phyloP scores from a whole-genome alignment of 176 grass and related monocot species.

The Canna indica region DNA sequence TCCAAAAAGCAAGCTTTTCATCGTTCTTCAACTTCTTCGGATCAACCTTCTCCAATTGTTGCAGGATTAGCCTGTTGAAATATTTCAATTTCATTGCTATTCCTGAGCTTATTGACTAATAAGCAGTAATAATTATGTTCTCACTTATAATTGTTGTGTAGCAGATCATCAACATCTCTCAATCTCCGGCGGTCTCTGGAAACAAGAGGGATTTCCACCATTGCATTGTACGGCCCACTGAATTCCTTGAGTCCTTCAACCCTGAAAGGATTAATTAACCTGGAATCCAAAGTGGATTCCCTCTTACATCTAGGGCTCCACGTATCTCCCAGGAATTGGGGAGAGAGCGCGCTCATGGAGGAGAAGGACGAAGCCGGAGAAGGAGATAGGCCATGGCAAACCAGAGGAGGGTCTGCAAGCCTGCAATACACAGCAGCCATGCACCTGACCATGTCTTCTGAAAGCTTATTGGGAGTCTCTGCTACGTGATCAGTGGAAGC shows the following conservation, averaged over 20 bases:
- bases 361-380: slow-evolving; percentile 38
- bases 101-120: no score
- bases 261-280: slow-evolving; percentile 13
- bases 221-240: slow-evolving; percentile 13
- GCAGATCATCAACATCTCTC: slow-evolving; percentile 12
- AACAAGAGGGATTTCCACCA: slow-evolving; percentile 15
- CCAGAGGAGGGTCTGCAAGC: slow-evolving; percentile 40
- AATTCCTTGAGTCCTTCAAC: slow-evolving; percentile 20
- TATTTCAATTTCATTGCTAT: neutral
- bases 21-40: slow-evolving; percentile 16
- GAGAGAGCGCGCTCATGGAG: slow-evolving; percentile 48
- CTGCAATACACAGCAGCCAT: slow-evolving; percentile 69
- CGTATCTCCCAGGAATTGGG: slow-evolving; percentile 27
- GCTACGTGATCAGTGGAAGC: slow-evolving; percentile 47
- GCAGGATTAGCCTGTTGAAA: slow-evolving; percentile 7
- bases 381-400: slow-evolving; percentile 28
- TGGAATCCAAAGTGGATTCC: slow-evolving; percentile 15
- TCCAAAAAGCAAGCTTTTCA: slow-evolving; percentile 21
- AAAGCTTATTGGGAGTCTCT: slow-evolving; percentile 61
- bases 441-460: slow-evolving; percentile 81
- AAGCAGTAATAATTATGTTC: no score
- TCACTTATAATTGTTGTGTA: slow-evolving; percentile 13
- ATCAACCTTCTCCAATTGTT: slow-evolving; percentile 12
- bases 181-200: neutral
- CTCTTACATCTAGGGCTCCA: slow-evolving; percentile 45